Conservation (phyloP, 2,329 filamentous ascomycete species). For the Aureobasidium sp. region DNA sequence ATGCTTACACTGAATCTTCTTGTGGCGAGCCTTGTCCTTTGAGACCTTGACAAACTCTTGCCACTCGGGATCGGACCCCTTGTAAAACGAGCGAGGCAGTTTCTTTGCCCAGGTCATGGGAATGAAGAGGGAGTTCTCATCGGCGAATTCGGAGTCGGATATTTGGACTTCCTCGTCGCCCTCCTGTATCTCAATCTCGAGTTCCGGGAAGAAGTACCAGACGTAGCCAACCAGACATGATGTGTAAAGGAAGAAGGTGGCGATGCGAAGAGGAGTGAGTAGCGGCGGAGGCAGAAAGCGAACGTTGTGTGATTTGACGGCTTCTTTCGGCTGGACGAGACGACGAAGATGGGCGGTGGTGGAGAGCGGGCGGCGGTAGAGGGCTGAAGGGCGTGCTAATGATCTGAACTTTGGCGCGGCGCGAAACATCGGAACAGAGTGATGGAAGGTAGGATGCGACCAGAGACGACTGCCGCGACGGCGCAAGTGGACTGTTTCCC, state of each 20-base stretch:
- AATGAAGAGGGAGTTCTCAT: conserved; percentile 38
- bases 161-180: conserved; percentile 25
- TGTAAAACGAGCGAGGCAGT: conserved; percentile 36
- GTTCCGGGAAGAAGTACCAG: conserved; percentile 20
- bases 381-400: neutral
- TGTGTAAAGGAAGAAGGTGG: conserved; percentile 20
- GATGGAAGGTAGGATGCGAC: neutral
- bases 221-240: conserved; percentile 18
- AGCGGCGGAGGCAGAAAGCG: conserved; percentile 31
- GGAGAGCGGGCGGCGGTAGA: conserved; percentile 2
- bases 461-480: neutral
- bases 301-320: conserved; percentile 21
- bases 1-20: conserved; percentile 31
- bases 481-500: neutral
- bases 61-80: conserved; percentile 47
- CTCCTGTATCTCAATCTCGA: conserved; percentile 24
- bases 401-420: conserved; percentile 6
- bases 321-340: neutral
- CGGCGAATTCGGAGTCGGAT: conserved; percentile 26
- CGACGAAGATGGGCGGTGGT: neutral
- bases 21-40: conserved; percentile 33
- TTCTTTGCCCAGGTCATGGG: conserved; percentile 40
- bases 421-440: conserved; percentile 9
- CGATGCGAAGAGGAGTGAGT: conserved; percentile 25
- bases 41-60: conserved; percentile 41